Conservation (phyloP, 257 asterid genomes). For the Primulina eburnea region DNA sequence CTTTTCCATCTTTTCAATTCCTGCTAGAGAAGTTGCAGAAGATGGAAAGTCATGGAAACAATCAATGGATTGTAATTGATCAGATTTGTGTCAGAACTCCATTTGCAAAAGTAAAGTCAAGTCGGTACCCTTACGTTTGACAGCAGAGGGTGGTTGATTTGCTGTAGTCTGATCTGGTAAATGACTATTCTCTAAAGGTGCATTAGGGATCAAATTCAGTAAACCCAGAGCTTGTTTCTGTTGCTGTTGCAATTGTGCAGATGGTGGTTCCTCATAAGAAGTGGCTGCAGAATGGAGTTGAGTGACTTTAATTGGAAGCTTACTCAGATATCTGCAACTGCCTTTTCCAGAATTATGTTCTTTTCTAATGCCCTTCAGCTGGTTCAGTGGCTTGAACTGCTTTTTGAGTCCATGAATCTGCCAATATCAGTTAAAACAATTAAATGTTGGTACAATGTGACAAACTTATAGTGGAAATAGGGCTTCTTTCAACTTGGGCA, state of each 20-base stretch:
- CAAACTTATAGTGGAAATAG: neutral
- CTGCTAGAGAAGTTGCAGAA: constrained; percentile 33
- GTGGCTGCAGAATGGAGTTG: constrained; percentile 37
- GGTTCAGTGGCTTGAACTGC: constrained; percentile 47
- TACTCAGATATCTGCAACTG: constrained; percentile 31
- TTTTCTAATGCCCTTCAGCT: constrained; percentile 37
- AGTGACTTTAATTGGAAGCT: constrained; percentile 35
- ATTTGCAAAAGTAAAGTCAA: constrained; percentile 44
- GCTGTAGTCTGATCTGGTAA: constrained; percentile 40
- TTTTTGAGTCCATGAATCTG: constrained; percentile 47
- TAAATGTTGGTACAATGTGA: constrained; percentile 9
- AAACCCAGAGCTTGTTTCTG: constrained; percentile 30
- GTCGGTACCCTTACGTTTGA: constrained; percentile 49
- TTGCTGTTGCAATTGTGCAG: constrained; percentile 36
- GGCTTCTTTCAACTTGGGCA: neutral
- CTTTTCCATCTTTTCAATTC: constrained; percentile 33
- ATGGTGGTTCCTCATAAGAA: constrained; percentile 34
- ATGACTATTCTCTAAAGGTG: constrained; percentile 42
- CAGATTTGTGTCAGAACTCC: constrained; percentile 45
- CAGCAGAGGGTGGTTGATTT: constrained; percentile 36
- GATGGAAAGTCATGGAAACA: constrained; percentile 33
- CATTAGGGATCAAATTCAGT: constrained; percentile 36
- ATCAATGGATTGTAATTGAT: constrained; percentile 38
- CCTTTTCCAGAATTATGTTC: constrained; percentile 34
- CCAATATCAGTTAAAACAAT: constrained; percentile 23